Base-by-base conservation (phyloP, 257 asterid species). In the Eustoma russellianum region DNA sequence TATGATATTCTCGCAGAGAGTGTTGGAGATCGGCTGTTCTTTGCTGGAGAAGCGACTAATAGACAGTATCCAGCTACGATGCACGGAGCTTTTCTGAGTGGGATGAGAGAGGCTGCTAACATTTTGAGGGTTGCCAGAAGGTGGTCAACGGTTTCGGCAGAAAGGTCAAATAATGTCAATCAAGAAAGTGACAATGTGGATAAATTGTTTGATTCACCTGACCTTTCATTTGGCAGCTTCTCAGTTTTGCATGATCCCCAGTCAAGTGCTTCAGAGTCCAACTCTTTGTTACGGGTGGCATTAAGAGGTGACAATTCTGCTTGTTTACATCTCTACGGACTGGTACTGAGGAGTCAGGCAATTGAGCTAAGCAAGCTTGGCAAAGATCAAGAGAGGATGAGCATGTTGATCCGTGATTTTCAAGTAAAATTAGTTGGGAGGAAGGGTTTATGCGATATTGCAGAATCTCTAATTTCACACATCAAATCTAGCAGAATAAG, bases 41-140 rank as follows among this genome's bases (percentile, higher is more conserved):
- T 91, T n/a, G 98, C 98, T n/a, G 98, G 98, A 53, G 98, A 91
- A 79, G 98, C 97, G 17, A 91, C 98, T 13, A 91, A 77, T 61
- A 79, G 64, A 62, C 98, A 84, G 76, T 91, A 91, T 73, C 98
- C 98, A 17, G 98, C 98, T 33, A 91, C 98, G 40, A 91, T 91
- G 98, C 98, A 91, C 6, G 98, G 98, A 41, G 98, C 98, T 48
- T 85, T 91, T 59, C 88, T 91, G 11, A 91, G 98, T 63, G 98
- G 98, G 46, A 79, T 91, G 98, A 80, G 98, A 72, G 98, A 91
- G 66, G 96, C 97, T 56, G 98, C 98, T 62, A 80, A 83, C 50
- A 91, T 91, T 28, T 66, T 82, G 82, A 79, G 93, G 77, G 93
- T 77, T 17, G 74, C 87, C 13, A 66, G 67, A 64, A 79, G 80